A percentile compares a stretch with the other conserved stretches of the same genome.
These are phyloP conservation scores for Phytophthora sojae DNA, from an alignment of 352 stramenopile genomes.

Conservation along the genomic window DNA sequence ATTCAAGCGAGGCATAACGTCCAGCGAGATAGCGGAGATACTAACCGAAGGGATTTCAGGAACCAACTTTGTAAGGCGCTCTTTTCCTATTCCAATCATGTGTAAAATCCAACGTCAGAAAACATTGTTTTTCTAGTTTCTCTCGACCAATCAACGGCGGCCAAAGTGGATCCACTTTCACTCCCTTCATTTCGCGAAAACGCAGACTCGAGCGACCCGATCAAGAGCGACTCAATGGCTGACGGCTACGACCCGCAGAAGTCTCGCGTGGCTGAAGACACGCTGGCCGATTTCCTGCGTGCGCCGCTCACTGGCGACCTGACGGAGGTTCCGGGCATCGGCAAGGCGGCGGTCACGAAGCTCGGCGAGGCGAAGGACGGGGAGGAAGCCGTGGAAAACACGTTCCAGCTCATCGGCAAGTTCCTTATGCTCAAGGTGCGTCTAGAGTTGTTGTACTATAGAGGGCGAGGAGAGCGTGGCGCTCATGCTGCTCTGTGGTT, in stretches of 20 bases:
- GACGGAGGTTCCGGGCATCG: conserved; percentile 95
- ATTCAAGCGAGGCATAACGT: neutral
- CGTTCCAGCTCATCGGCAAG: conserved; percentile 98
- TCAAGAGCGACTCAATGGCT: conserved; percentile 44
- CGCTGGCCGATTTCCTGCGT: conserved; percentile 93
- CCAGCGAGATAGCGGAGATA: neutral
- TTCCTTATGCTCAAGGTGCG: conserved; percentile 88
- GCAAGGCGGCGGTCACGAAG: conserved; percentile 89
- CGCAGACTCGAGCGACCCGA: conserved; percentile 4
- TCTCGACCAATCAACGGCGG: conserved; percentile 7
- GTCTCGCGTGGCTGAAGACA: conserved; percentile 92
- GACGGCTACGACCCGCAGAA: conserved; percentile 94
- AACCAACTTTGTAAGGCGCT: too few species aligned
- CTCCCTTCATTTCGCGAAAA: conserved; percentile 18
- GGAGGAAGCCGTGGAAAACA: conserved; percentile 94
- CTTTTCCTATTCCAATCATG: too few species aligned
- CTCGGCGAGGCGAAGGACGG: conserved; percentile 82
- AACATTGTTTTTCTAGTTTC: neutral
- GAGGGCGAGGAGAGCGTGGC: neutral
- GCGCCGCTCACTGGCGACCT: conserved; percentile 93
- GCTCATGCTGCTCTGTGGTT: conserved; percentile 30
- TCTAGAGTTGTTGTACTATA: neutral
- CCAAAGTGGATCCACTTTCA: conserved; percentile 17
- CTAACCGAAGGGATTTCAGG: too few species aligned
- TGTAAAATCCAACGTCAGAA: neutral